Evolutionary conservation across 2,329 filamentous ascomycete species (phyloP), one percentile per base, ranked within the genome.

Genomic region (Fusarium miscanthi): DNA sequence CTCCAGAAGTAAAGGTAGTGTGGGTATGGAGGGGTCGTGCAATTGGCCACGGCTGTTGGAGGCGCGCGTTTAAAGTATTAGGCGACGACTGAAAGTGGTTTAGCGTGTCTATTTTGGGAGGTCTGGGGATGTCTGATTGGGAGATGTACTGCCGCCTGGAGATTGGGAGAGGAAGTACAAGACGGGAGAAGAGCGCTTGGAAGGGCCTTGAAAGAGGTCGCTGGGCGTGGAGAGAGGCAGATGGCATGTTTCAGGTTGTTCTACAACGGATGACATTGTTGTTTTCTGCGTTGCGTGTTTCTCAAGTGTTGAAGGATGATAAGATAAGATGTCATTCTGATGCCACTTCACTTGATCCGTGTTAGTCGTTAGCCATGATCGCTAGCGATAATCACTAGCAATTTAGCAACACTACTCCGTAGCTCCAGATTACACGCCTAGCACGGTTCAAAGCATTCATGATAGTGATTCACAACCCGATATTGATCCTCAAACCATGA

Each of bases 31-130:
- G 30, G 51, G n/a, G 58, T 21, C 46, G 23, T 53, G 33, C 54
- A 59, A 77, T 77, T 76, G 75, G 71, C 59, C 14, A 31, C 38
- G 30, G 38, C 7, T 17, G 30, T 38, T 73, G 51, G 69, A 77
- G 70, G 74, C 76, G 76, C 76, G 76, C 76, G 76, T 77, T 53
- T 76, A 77, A 74, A 46, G 63, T 56, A 67, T 76, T 70, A 70
- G 63, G 70, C 74, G 75, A 66, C 57, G 57, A 63, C 53, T 5
- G 31, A 66, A 66, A 59, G 33, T 31, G 48, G 74, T 51, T 48
- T 76, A 75, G 74, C 51, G 60, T 41, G 6, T 42, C 75, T 77
- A 77, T 77, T 77, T 75, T 76, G 30, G 73, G 72, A 63, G 23
- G 17, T 5, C 2, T 12, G 13, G 21, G n/a, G 10, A 16, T 13